Conservation (phyloP, 2,329 filamentous ascomycete species). For the Knufia fluminis region DNA sequence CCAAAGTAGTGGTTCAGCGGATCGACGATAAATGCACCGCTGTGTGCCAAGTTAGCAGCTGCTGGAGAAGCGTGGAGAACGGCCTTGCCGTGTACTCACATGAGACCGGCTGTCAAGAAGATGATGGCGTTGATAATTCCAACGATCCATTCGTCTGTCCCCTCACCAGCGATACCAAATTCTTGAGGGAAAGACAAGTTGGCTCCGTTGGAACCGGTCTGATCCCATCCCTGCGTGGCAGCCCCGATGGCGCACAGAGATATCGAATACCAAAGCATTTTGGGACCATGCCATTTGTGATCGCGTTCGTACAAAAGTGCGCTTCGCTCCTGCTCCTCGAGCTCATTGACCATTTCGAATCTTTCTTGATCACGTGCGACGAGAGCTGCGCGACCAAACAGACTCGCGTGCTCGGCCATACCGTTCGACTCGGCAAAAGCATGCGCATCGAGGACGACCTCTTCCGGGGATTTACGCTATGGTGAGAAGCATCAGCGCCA, state of each 20-base stretch:
- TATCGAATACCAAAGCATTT: constrained; percentile 41
- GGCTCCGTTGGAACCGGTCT: constrained; percentile 40
- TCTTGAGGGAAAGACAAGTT: constrained; percentile 43
- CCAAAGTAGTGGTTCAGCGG: constrained; percentile 25
- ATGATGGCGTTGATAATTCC: constrained; percentile 52
- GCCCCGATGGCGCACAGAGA: constrained; percentile 42
- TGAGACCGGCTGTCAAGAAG: constrained; percentile 41
- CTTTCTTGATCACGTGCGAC: constrained; percentile 60
- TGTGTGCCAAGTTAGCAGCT: too few species aligned
- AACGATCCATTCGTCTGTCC: constrained; percentile 44
- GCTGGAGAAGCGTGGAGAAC: too few species aligned
- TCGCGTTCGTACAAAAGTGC: constrained; percentile 35
- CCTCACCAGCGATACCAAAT: constrained; percentile 36
- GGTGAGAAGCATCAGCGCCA: too few species aligned
- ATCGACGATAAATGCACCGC: too few species aligned
- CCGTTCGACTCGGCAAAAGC: constrained; percentile 45
- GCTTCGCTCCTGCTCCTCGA: constrained; percentile 43
- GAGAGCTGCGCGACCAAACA: constrained; percentile 61
- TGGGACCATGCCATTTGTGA: constrained; percentile 40
- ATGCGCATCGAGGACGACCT: constrained; percentile 25
- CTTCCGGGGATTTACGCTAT: too few species aligned
- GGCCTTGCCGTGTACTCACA: constrained; percentile 34
- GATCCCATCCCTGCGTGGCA: constrained; percentile 43
- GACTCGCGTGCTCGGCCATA: constrained; percentile 47
- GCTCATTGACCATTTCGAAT: constrained; percentile 53